Conservation (phyloP, 345 rosid genomes). For the Rhodamnia argentea region DNA sequence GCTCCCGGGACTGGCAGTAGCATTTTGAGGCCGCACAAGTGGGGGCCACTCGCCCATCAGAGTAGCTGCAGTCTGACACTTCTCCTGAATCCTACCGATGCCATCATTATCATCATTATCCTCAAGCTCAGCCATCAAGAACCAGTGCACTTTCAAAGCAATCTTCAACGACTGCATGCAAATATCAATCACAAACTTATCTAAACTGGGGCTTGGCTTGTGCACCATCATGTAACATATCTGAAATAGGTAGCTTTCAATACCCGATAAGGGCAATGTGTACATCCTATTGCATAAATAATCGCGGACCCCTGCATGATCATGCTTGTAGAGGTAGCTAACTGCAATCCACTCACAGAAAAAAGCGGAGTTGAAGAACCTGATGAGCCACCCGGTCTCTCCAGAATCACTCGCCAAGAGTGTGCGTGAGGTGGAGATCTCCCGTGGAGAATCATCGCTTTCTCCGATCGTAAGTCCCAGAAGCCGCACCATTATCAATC, state of each 20-base stretch:
- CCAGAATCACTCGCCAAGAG: slow-evolving; percentile 64
- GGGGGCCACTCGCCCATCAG: slow-evolving; percentile 96
- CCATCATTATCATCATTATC: slow-evolving; percentile 97
- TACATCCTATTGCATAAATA: slow-evolving; percentile 98
- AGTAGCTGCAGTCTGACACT: slow-evolving; percentile 96
- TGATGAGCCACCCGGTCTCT: slow-evolving; percentile 94
- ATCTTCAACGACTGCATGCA: slow-evolving; percentile 80
- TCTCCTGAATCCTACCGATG: slow-evolving; percentile 89
- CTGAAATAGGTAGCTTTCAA: slow-evolving; percentile 92
- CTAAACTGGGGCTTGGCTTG: slow-evolving; percentile 97
- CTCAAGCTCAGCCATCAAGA: slow-evolving; percentile 93
- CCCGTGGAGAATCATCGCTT: slow-evolving; percentile 76
- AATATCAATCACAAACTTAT: slow-evolving; percentile 89
- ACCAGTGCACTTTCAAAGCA: slow-evolving; percentile 97
- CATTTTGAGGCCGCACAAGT: slow-evolving; percentile 43
- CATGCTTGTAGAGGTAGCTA: slow-evolving; percentile 97
- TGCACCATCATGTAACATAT: slow-evolving; percentile 93
- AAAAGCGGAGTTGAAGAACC: slow-evolving; percentile 96
- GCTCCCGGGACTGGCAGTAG: slow-evolving; percentile 44
- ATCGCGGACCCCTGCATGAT: slow-evolving; percentile 87
- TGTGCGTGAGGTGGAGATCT: slow-evolving; percentile 56
- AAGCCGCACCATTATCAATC: slow-evolving; percentile 66
- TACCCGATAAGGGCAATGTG: slow-evolving; percentile 77
- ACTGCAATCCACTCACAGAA: slow-evolving; percentile 99
- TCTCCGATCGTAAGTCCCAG: slow-evolving; percentile 73